These are phyloP conservation scores for Penicillium waksmanii DNA, from an alignment of 495 filamentous ascomycete species.

Conservation along the genomic window DNA sequence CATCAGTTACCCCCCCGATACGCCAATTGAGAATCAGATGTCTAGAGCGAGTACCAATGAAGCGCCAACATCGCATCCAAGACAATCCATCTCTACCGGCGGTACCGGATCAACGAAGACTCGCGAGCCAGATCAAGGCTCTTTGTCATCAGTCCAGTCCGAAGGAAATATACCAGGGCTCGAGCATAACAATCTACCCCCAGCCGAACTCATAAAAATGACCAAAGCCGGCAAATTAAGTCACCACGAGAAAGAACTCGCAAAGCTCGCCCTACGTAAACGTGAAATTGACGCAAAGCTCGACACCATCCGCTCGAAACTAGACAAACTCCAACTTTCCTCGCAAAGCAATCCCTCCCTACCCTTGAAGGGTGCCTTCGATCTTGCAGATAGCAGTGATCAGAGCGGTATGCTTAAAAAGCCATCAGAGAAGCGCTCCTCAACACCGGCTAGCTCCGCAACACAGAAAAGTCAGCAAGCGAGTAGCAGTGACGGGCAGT, in stretches of 20 bases:
- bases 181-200: slow-evolving; percentile 28
- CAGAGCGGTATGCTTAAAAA: slow-evolving; percentile 31
- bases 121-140: slow-evolving; percentile 17
- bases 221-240: slow-evolving; percentile 42
- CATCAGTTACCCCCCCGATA: slow-evolving; percentile 6
- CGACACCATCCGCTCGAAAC: slow-evolving; percentile 45
- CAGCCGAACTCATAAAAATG: slow-evolving; percentile 31
- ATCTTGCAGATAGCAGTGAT: slow-evolving; percentile 45
- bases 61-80: slow-evolving; percentile 4
- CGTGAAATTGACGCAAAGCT: slow-evolving; percentile 73
- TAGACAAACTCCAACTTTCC: slow-evolving; percentile 43
- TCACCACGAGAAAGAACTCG: slow-evolving; percentile 71
- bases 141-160: slow-evolving; percentile 29
- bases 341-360: slow-evolving; percentile 20
- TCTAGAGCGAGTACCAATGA: slow-evolving; percentile 7
- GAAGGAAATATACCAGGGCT: slow-evolving; percentile 22
- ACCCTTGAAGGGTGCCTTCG: slow-evolving; percentile 20
- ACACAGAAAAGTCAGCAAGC: slow-evolving; percentile 55
- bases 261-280: slow-evolving; percentile 72
- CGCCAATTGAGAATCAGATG: slow-evolving; percentile 9
- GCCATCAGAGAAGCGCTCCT: slow-evolving; percentile 59
- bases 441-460: slow-evolving; percentile 60
- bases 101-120: background rate
- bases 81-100: background rate
- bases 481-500: slow-evolving; percentile 16